A percentile compares a stretch with the other conserved stretches of the same genome.
Evolutionary conservation across 495 filamentous ascomycete species (phyloP).

Genomic region (Rhizodiscina lignyota): DNA sequence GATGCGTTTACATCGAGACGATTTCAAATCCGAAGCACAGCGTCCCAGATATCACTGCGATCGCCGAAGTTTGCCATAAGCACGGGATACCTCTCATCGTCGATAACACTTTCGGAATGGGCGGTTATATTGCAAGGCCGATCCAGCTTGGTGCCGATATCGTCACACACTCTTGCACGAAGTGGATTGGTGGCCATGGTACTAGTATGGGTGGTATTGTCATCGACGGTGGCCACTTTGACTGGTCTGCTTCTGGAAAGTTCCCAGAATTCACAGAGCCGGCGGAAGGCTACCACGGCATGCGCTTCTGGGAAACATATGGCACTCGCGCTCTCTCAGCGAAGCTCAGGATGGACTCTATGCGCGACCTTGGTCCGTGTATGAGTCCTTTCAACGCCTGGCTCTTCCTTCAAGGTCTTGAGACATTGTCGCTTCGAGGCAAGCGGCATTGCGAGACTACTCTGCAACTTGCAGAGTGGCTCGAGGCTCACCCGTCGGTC

Average conservation of each 20-base stretch:
- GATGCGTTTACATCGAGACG: slow-evolving; percentile 25
- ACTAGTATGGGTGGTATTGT: slow-evolving; percentile 27
- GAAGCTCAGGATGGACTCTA: slow-evolving; percentile 25
- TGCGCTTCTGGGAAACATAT: slow-evolving; percentile 29
- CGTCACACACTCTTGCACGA: slow-evolving; percentile 25
- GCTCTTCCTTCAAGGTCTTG: slow-evolving; percentile 25
- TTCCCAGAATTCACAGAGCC: slow-evolving; percentile 26
- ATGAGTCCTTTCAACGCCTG: slow-evolving; percentile 26
- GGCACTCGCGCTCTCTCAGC: slow-evolving; percentile 21
- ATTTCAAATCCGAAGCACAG: slow-evolving; percentile 28
- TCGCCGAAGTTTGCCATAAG: slow-evolving; percentile 24
- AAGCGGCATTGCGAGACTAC: slow-evolving; percentile 24
- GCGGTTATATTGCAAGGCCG: slow-evolving; percentile 24
- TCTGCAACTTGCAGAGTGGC: slow-evolving; percentile 23
- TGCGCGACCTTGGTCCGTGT: slow-evolving; percentile 26
- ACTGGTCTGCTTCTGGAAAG: slow-evolving; percentile 25
- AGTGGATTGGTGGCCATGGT: slow-evolving; percentile 29
- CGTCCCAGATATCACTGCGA: slow-evolving; percentile 23
- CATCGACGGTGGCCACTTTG: slow-evolving; percentile 27
- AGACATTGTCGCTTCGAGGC: slow-evolving; percentile 22
- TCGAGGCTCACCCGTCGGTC: slow-evolving; percentile 20
- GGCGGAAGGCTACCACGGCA: slow-evolving; percentile 25
- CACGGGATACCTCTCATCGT: slow-evolving; percentile 25
- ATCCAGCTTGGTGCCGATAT: slow-evolving; percentile 26
- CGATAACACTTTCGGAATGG: slow-evolving; percentile 29